Evolutionary conservation across 2,329 filamentous ascomycete genomes (phyloP), one percentile per base, ranked within the genome.

Genomic region (Xylaria sp.): DNA sequence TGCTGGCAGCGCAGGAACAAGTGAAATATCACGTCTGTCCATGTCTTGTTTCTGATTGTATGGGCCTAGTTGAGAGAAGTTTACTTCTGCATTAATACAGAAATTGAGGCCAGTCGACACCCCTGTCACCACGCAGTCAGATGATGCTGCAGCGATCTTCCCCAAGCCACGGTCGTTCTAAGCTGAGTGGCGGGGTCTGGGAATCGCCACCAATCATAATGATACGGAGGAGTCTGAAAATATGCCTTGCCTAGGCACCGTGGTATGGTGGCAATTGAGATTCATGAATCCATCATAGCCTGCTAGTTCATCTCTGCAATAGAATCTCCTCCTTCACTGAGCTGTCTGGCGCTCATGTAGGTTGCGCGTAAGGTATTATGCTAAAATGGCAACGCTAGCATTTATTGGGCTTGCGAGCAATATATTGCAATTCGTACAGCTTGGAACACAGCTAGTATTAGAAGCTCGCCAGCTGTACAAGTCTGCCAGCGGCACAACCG

Each of bases 341-440:
- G 5, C 44, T 48, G 1, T 23, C n/a, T 23, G 13, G 16, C 44
- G 12, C n/a, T 23, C 3, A 48, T 48, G 13, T 23, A 23, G n/a
- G 8, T 9, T 23, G 23, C 44, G 48, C 48, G 23, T 1, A 27
- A 5, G 6, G 2, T 10, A 23, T 25, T 2, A 16, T 27, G 23
- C 2, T 2, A n/a, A 51, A 42, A 53, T 53, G 47, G 32, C 59
- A 12, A 23, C 50, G 23, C 18, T 61, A 16, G 59, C 29, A 2
- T 40, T 40, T 9, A 40, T 61, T 5, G 47, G 59, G 2, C 59
- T 42, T 27, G 47, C 59, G 37, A 42, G 59, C 16, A 61, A 61
- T 23, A n/a, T 61, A 61, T 27, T 53, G 32, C 59, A 61, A 21
- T 61, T 61, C 21, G 37, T 10, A 12, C 50, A 61, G 3, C 50